Evolutionary conservation across 495 filamentous ascomycete species (phyloP), one percentile per base, ranked within the genome.

Genomic region (Talaromyces liani): DNA sequence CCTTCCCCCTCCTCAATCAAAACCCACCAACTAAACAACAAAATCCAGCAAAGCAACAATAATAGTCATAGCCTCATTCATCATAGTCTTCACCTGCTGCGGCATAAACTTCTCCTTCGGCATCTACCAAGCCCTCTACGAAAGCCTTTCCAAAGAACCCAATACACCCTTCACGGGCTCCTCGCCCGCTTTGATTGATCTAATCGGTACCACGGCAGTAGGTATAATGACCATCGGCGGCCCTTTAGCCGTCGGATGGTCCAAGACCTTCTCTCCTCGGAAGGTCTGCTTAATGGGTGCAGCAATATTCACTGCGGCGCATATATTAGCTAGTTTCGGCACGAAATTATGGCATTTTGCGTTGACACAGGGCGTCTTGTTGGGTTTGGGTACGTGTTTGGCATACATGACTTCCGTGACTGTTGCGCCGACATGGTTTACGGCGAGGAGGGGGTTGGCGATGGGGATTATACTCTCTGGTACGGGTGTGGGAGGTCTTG

Each of bases 371-470:
- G 62, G 63, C 1, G 9, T 66, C 3, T 20, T 65, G n/a, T 53
- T 61, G n/a, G 65, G 54, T 14, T 55, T 67, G 22, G 68, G 63
- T 12, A 63, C 73, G 0, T 79, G 73, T 59, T 61, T 81, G 31
- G 55, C 70, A 1, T 80, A 75, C 64, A 77, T 80, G 65, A 80
- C 84, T 0, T 70, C 76, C 3, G 70, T 84, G 22, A 72, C 79
- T 4, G 73, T 75, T 6, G 72, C 81, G 3, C 70, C 76, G 14
- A 78, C 83, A 33, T 83, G 76, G 66, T 87, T 87, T 64, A 68
- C 73, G 60, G 75, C 76, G 61, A 76, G 77, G 47, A 70, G 84
- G 10, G 81, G 67, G 0, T 71, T 77, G 6, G 84, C 83, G 0
- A 47, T 83, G 31, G 84, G 83, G 0, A 18, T 84, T 3, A 74